These are phyloP conservation scores for Excoecaria agallocha DNA, from an alignment of 345 rosid species.

Conservation along the genomic window DNA sequence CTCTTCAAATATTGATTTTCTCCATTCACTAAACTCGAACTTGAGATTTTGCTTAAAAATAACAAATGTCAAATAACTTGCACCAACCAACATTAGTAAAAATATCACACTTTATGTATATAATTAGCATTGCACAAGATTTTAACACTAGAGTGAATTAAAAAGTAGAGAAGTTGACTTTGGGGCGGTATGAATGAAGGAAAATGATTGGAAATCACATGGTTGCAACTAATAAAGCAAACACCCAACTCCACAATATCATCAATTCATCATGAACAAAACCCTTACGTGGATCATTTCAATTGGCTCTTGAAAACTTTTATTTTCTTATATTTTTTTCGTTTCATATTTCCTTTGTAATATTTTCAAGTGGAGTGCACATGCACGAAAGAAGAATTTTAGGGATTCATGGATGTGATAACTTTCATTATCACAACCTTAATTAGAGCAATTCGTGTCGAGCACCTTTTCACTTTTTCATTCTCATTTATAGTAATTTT, in stretches of 20 bases:
- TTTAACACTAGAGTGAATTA: too few species aligned
- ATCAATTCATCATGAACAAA: constrained; percentile 4
- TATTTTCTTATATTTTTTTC: neutral
- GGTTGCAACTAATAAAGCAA: constrained; percentile 12
- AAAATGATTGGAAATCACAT: constrained; percentile 32
- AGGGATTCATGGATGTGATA: neutral
- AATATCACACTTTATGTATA: too few species aligned
- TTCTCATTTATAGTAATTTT: neutral
- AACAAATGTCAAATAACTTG: too few species aligned
- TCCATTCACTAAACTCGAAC: too few species aligned
- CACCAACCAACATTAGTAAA: too few species aligned
- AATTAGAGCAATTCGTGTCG: too few species aligned
- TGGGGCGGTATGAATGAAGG: neutral
- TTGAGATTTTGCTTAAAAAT: too few species aligned
- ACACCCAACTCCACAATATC: constrained; percentile 21
- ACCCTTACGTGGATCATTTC: neutral
- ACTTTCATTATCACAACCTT: neutral
- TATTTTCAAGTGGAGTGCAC: neutral
- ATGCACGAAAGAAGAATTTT: neutral
- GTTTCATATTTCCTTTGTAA: neutral
- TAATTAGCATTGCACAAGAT: too few species aligned
- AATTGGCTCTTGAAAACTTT: neutral
- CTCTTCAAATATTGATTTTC: too few species aligned
- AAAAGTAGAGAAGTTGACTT: constrained; percentile 14
- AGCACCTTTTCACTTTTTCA: too few species aligned